Evolutionary conservation across 192 early-diverging fungal genomes (phyloP).

Genomic region (Coemansia asiatica): DNA sequence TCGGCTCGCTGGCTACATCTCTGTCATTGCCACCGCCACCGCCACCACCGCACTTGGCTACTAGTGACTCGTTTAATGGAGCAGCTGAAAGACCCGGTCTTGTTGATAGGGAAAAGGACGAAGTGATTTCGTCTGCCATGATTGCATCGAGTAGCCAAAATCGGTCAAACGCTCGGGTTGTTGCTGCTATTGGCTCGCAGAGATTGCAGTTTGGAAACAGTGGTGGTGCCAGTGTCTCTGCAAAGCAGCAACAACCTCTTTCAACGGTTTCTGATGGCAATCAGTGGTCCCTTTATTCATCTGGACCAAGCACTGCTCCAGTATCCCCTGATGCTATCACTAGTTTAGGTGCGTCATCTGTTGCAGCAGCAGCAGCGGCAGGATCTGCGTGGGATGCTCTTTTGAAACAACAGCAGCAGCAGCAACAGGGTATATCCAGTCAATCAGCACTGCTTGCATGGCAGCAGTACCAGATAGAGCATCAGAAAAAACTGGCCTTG

Average conservation of each 20-base stretch:
- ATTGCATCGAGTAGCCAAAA: conserved; percentile 7
- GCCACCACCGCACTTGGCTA: background rate
- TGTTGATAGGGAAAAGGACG: conserved; percentile 34
- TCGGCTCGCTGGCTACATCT: background rate
- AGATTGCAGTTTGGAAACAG: background rate
- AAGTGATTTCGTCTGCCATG: conserved; percentile 20
- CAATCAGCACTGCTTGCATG: conserved; percentile 30
- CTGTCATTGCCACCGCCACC: background rate
- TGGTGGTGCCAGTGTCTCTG: background rate
- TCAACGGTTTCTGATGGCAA: background rate
- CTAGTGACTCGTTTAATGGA: background rate
- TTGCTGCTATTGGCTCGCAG: conserved; percentile 35
- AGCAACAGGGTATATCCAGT: background rate
- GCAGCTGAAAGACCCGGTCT: background rate
- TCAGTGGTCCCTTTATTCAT: conserved; percentile 5
- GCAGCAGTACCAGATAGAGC: conserved; percentile 48
- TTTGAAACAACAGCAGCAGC: background rate
- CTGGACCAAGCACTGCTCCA: conserved; percentile 15
- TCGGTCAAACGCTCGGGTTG: conserved; percentile 1
- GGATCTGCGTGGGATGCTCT: background rate
- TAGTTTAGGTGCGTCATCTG: background rate
- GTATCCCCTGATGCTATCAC: conserved; percentile 12
- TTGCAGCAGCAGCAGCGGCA: background rate
- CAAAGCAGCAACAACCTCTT: background rate
- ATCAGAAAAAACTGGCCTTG: conserved; percentile 29